These are phyloP conservation scores for Amaranthus tricolor DNA, from an alignment of 179 eudicot species.

Conservation along the genomic window DNA sequence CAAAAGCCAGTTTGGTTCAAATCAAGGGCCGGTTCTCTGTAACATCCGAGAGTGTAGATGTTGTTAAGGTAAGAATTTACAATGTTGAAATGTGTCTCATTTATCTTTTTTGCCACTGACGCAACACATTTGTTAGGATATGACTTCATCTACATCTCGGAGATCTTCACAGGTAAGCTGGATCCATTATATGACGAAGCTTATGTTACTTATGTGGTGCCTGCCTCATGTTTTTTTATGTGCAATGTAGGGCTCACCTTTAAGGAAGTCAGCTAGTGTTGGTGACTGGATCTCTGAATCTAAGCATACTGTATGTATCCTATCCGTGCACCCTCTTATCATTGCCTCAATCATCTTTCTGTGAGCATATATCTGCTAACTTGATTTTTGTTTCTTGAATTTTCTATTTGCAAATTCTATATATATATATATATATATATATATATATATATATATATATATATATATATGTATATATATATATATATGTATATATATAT, in stretches of 20 bases:
- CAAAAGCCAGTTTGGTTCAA: slow-evolving; percentile 90
- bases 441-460: too few species aligned
- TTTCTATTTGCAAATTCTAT: background rate
- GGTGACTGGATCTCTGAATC: slow-evolving; percentile 86
- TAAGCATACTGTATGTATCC: slow-evolving; percentile 55
- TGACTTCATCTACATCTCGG: slow-evolving; percentile 56
- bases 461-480: too few species aligned
- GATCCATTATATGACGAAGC: background rate
- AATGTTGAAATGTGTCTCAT: slow-evolving; percentile 12
- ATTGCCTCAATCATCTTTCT: background rate
- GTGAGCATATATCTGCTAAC: background rate
- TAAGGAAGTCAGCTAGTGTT: slow-evolving; percentile 92
- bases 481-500: too few species aligned
- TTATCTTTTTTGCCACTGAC: slow-evolving; percentile 33
- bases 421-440: too few species aligned
- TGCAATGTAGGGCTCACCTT: slow-evolving; percentile 61
- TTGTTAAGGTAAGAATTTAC: slow-evolving; percentile 64
- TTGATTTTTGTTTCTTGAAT: background rate
- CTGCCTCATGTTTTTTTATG: slow-evolving; percentile 27
- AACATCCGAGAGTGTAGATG: slow-evolving; percentile 93
- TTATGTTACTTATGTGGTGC: slow-evolving; percentile 3
- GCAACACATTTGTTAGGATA: slow-evolving; percentile 52
- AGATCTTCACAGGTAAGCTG: slow-evolving; percentile 60
- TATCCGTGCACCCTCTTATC: slow-evolving; percentile 20
- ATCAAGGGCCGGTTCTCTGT: slow-evolving; percentile 96